Conservation (phyloP, 2,329 filamentous ascomycete species). For the Cadophora luteo-olivacea region DNA sequence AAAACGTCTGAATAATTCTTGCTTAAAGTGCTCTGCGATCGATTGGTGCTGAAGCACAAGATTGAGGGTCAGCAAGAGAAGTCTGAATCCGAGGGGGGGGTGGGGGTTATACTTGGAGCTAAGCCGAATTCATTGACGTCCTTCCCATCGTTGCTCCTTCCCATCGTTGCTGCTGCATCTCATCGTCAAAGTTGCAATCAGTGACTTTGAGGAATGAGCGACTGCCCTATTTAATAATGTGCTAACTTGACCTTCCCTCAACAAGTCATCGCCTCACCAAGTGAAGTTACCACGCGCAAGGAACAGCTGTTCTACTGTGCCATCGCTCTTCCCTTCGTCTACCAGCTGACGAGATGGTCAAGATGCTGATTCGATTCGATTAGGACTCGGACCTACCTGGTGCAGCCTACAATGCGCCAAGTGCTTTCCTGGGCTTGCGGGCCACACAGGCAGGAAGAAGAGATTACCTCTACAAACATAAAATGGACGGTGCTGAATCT, state of each 20-base stretch:
- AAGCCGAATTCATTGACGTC: neutral
- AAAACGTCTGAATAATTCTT: neutral
- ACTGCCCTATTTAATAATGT: neutral
- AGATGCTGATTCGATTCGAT: neutral
- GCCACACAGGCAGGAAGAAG: no score
- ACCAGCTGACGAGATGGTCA: neutral
- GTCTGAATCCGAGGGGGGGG: neutral
- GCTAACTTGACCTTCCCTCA: neutral
- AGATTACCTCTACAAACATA: no score
- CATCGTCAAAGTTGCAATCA: neutral
- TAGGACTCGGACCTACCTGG: neutral
- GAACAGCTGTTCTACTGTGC: neutral
- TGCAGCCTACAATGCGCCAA: neutral
- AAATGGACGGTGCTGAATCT: neutral
- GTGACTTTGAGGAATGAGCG: neutral
- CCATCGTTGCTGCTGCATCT: neutral
- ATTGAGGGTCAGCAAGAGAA: neutral
- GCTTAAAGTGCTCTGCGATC: neutral
- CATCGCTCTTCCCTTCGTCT: neutral
- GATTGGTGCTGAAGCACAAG: neutral
- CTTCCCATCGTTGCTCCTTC: neutral
- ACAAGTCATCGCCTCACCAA: neutral
- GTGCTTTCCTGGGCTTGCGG: neutral
- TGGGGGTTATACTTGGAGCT: neutral
- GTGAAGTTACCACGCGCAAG: neutral